These are phyloP conservation scores for Favolaschia claudopus DNA, from an alignment of 768 basidiomycete genomes.

Conservation along the genomic window DNA sequence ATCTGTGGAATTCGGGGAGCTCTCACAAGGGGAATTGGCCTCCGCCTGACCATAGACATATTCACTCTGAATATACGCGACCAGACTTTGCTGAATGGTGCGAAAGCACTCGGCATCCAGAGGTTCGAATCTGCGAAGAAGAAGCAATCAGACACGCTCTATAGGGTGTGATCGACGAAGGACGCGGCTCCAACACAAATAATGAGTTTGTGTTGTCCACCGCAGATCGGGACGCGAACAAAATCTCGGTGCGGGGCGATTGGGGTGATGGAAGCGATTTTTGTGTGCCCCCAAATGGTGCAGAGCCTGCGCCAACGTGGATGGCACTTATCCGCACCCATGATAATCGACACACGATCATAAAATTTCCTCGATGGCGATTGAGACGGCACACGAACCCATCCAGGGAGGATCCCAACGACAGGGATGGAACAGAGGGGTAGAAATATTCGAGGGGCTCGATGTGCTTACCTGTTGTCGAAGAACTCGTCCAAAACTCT, in stretches of 20 bases:
- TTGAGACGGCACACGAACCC: slow-evolving; percentile 14
- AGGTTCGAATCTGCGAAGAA: slow-evolving; percentile 63
- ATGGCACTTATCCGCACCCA: too few species aligned
- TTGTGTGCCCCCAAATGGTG: too few species aligned
- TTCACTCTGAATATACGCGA: slow-evolving; percentile 88
- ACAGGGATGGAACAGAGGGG: slow-evolving; percentile 13
- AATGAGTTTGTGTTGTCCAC: too few species aligned
- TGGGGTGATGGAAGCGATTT: too few species aligned
- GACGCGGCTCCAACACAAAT: too few species aligned
- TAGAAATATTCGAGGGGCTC: slow-evolving; percentile 1
- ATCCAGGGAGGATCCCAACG: background rate
- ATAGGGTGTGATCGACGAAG: too few species aligned
- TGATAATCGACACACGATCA: too few species aligned
- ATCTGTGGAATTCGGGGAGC: slow-evolving; percentile 9
- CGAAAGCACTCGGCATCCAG: slow-evolving; percentile 75
- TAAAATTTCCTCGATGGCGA: too few species aligned
- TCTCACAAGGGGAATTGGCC: slow-evolving; percentile 81
- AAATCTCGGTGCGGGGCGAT: too few species aligned
- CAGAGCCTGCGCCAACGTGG: too few species aligned
- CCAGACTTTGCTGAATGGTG: slow-evolving; percentile 76
- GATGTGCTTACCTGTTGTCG: slow-evolving; percentile 73
- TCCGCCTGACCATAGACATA: slow-evolving; percentile 89
- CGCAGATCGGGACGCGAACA: too few species aligned
- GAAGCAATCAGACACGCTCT: too few species aligned
- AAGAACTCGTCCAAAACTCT: slow-evolving; percentile 84